Percentiles rank a stretch among this genome's conserved stretches.
Evolutionary conservation across 2,329 filamentous ascomycete species (phyloP).

Genomic region (Neofusicoccum umdonicola): DNA sequence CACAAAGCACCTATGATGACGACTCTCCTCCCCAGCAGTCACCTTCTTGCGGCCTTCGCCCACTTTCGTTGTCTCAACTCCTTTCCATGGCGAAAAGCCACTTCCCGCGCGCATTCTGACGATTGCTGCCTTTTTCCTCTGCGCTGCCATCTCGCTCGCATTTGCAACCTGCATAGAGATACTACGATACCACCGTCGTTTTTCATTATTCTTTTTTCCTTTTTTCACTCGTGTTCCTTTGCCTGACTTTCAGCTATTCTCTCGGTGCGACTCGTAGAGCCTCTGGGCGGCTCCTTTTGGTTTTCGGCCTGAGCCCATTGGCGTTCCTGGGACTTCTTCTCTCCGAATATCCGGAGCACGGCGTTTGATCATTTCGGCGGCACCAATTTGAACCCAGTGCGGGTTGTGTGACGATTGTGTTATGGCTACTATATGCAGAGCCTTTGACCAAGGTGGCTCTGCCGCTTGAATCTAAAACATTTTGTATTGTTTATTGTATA

Average conservation of each 20-base stretch:
- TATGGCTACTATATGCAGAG: constrained; percentile 6
- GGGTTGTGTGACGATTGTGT: constrained; percentile 8
- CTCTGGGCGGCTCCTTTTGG: not conserved
- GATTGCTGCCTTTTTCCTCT: constrained; percentile 7
- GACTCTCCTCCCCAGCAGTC: constrained; percentile 12
- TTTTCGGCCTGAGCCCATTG: not conserved
- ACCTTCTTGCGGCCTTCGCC: not conserved
- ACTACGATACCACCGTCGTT: constrained; percentile 15
- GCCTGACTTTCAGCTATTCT: not conserved
- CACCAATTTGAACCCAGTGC: constrained; percentile 7
- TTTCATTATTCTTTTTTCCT: not conserved
- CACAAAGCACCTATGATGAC: not conserved
- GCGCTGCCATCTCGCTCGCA: constrained; percentile 2
- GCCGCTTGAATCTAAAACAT: constrained; percentile 6
- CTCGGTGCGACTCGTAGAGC: not conserved
- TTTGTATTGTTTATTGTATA: constrained; percentile 8
- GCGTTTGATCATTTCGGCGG: not conserved
- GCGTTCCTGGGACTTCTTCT: not conserved
- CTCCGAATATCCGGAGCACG: not conserved
- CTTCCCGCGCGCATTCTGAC: not conserved
- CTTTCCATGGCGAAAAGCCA: not conserved
- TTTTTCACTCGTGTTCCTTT: not conserved
- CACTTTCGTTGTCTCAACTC: not conserved
- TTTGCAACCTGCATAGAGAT: constrained; percentile 7
- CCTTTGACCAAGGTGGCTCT: constrained; percentile 1